Evolutionary conservation across 129 eudicot genomes (phyloP), one percentile per base, ranked within the genome.

Genomic region (Cynara cardunculus): DNA sequence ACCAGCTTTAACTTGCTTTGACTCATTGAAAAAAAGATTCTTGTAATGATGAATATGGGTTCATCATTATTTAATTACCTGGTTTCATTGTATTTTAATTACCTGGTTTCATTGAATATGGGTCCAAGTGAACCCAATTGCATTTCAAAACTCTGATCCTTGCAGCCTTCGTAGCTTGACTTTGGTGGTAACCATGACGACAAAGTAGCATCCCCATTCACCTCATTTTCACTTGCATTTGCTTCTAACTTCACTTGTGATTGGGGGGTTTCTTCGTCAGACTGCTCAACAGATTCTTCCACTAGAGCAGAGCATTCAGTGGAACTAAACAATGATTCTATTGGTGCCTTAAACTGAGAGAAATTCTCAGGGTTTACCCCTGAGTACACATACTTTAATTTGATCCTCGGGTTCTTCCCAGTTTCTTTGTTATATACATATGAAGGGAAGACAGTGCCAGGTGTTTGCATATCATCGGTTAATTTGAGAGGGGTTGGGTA

Each of bases 401-500:
- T 32, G 35, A 3, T 32, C 35, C 4, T 32, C 6, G 5, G 35
- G 5, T 32, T 7, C 35, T 27, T 32, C 35, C 35, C 6, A 32
- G 39, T 76, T 73, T 83, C 87, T 19, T 83, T 59, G 67, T 59
- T 72, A 66, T 80, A 73, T 69, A 73, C 56, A 85, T 79, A 82
- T 76, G 89, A 73, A 59, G 96, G 87, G 80, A 90, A 94, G 72
- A 81, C 99, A 67, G 99, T 92, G 71, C 96, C 99, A 49, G 99
- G 99, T 46, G 99, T 94, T 80, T 94, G 94, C 94, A 92, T 94
- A 61, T 94, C 97, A 76, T 89, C 92, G 25, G 86, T 86, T 56
- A 94, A 65, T 32, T 89, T 87, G 69, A 86, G 80, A 49, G 96
- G 99, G 53, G 97, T 94, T 8, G 97, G 99, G 79, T 89, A 89